These are phyloP conservation scores for Metschnikowia baotianmanensis DNA, from an alignment of 805 yeast genomes.

Conservation along the genomic window DNA sequence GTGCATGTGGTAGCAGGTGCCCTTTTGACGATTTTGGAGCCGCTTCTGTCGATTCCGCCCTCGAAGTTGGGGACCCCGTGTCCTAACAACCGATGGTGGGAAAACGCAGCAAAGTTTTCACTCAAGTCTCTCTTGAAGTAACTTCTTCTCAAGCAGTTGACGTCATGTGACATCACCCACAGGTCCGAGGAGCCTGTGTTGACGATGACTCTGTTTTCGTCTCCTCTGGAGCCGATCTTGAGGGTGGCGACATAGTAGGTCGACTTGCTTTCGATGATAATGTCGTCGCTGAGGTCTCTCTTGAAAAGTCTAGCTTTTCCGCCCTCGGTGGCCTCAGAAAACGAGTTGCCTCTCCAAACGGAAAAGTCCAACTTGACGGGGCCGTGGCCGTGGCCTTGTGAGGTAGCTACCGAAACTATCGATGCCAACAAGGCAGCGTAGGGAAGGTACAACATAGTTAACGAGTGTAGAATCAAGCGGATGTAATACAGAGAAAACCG, in stretches of 20 bases:
- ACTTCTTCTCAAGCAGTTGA: background rate
- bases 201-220: conserved; percentile 28
- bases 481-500: no score
- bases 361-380: background rate
- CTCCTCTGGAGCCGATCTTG: conserved; percentile 10
- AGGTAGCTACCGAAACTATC: no score
- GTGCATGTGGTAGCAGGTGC: conserved; percentile 37
- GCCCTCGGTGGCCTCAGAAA: background rate
- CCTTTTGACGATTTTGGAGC: background rate
- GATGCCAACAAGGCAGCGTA: no score
- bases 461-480: no score
- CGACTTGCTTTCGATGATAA: background rate
- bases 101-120: background rate
- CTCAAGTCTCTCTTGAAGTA: background rate
- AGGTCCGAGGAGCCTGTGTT: conserved; percentile 45
- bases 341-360: background rate
- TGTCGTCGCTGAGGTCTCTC: background rate
- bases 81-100: background rate
- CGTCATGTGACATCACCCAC: conserved; percentile 30
- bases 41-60: background rate
- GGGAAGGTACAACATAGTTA: no score
- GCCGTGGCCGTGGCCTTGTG: no score
- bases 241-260: conserved; percentile 1
- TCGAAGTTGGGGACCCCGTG: background rate
- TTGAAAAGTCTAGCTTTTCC: background rate